A percentile compares a stretch with the other conserved stretches of the same genome.
Conservation (phyloP, 2,329 filamentous ascomycete species). For the Epichloe bromicola region DNA sequence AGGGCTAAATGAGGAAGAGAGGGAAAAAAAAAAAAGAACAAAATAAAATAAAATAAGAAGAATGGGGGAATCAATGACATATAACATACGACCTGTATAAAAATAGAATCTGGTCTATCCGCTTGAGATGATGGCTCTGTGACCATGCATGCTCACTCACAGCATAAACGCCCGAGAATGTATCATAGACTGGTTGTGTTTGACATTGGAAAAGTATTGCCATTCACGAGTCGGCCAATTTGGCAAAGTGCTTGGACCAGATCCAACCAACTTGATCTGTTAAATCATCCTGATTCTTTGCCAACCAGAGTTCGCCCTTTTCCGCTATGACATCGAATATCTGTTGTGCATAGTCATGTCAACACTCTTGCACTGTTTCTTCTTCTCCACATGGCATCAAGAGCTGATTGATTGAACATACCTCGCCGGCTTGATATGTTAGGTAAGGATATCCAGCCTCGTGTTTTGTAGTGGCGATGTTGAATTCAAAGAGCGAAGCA, state of each 20-base stretch:
- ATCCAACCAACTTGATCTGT: slow-evolving; percentile 82
- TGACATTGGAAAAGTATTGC: background rate
- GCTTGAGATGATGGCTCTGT: background rate
- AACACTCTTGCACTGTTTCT: background rate
- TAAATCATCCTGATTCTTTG: slow-evolving; percentile 89
- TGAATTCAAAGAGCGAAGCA: slow-evolving; percentile 91
- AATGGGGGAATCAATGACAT: background rate
- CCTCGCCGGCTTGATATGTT: slow-evolving; percentile 88
- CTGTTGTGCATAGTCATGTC: slow-evolving; percentile 21
- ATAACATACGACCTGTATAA: too few relatives aligned
- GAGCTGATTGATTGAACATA: slow-evolving; percentile 24
- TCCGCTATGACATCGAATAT: slow-evolving; percentile 89
- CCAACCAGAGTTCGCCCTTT: slow-evolving; percentile 95
- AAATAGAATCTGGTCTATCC: too few relatives aligned
- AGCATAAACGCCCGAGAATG: background rate
- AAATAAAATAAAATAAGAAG: background rate
- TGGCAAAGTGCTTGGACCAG: slow-evolving; percentile 96
- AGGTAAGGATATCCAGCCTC: slow-evolving; percentile 94
- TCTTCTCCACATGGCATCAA: background rate
- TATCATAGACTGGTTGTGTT: background rate
- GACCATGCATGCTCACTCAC: background rate
- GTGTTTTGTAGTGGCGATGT: slow-evolving; percentile 81
- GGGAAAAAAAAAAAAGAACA: background rate
- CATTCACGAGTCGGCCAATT: slow-evolving; percentile 37
- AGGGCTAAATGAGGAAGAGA: background rate